Conservation (phyloP, 2,329 filamentous ascomycete genomes). For the Paramyrothecium sp. region DNA sequence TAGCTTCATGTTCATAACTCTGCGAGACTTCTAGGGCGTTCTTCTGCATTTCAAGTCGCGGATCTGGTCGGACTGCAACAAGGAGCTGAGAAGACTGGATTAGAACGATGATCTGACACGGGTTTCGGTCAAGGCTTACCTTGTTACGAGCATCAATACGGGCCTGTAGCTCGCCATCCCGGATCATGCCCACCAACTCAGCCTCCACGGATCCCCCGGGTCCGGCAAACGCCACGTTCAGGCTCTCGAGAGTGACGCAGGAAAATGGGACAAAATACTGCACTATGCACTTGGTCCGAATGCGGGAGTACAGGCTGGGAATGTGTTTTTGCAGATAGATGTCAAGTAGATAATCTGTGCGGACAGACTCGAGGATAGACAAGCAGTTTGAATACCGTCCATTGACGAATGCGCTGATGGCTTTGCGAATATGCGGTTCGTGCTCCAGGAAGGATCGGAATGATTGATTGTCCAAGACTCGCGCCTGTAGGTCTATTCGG, state of each 20-base stretch:
- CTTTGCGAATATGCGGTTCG: conserved; percentile 90
- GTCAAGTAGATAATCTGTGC: conserved; percentile 85
- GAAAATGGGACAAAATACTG: conserved; percentile 93
- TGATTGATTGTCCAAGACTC: conserved; percentile 73
- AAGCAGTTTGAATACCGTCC: conserved; percentile 87
- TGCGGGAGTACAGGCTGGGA: conserved; percentile 64
- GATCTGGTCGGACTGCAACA: conserved; percentile 65
- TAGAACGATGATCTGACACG: conserved; percentile 7
- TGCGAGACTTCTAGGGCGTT: conserved; percentile 66
- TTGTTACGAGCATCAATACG: conserved; percentile 82
- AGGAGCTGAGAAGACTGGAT: conserved; percentile 53
- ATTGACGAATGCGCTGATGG: conserved; percentile 84
- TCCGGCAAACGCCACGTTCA: conserved; percentile 73
- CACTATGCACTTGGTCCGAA: conserved; percentile 88
- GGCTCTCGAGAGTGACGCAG: conserved; percentile 75
- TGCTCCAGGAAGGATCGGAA: conserved; percentile 90
- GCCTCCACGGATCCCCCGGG: conserved; percentile 62
- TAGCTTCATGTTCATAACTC: conserved; percentile 71
- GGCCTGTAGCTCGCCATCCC: conserved; percentile 67
- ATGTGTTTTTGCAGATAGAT: conserved; percentile 79
- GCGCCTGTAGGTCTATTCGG: conserved; percentile 68
- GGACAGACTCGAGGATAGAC: conserved; percentile 76
- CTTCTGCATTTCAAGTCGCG: conserved; percentile 68
- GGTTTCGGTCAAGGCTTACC: conserved; percentile 35
- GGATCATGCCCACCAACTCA: conserved; percentile 80